Evolutionary conservation across 139 green algal species (phyloP), one percentile per base, ranked within the genome.

Genomic region (Zygnema cylindricum): DNA sequence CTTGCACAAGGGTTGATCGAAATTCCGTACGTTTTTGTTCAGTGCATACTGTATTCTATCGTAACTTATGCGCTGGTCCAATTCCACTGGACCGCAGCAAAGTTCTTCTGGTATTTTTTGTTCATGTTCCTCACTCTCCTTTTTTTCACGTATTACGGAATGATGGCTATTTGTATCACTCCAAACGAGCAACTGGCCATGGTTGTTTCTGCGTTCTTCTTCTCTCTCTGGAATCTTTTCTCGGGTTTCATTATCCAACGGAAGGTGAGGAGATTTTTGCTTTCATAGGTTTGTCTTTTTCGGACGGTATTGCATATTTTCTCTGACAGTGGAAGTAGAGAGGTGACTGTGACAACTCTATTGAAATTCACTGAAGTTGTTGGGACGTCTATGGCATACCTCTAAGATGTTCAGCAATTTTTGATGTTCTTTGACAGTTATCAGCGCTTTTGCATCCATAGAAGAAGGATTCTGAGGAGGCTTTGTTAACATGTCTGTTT

Each of bases 21-120:
- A 77, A 30, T 94, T n/a, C 92, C 92, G 0, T 94, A 93, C 78
- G 86, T 91, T 77, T 69, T 94, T 30, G 36, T 89, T 49, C 92
- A 94, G 88, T 57, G 86, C 33, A 16, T 92, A 30, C 39, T 93
- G 36, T 93, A 92, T 71, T 78, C 42, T 22, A 35, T 49, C 79
- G 88, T 91, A 39, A 85, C 71, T 32, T 89, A 89, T 16, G 85
- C 85, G 1, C 69, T 89, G 85, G 76, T 89, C 1, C 23, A 75
- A 21, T 89, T 89, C 42, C n/a, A 89, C 38, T 89, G 85, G 85
- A 89, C 85, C n/a, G 71, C 39, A 11, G 57, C 40, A 41, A 89
- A 89, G 85, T 89, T 89, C 63, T 85, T 69, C 23, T 84, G 73
- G 85, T 89, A 85, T 71, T n/a, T 42, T 30, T n/a, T 85, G 11